Evolutionary conservation across 495 filamentous ascomycete species (phyloP), one percentile per base, ranked within the genome.

Genomic region (Neurospora africana): DNA sequence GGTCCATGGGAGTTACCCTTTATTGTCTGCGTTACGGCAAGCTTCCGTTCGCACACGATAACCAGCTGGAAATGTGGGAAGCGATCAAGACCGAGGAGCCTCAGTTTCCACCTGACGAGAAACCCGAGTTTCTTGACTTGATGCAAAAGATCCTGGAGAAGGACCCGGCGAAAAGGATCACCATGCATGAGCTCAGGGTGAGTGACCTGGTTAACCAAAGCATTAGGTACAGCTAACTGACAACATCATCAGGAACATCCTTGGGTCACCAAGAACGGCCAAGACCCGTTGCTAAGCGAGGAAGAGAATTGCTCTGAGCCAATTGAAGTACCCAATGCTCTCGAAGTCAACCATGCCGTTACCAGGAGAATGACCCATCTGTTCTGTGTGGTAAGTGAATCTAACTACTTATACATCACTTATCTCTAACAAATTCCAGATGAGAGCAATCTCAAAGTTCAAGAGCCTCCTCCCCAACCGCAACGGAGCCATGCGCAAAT

Each of bases 1-100:
- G 95, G 95, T 97, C 96, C 0, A 99, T 99, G 96, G 95, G 95
- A 9, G 91, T 98, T 3, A 95, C 94, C 1, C 82, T 99, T 15
- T 98, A 97, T 78, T 99, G 95, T 79, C 85, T 99, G 27, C 87
- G 92, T 53, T 99, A 95, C 79, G 95, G 95, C 17, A 84, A 82
- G 53, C 87, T 99, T 61, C 95, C 95, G 0, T 99, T 98, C 76
- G 91, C 92, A 74, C 86, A 91, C 70, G 81, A 85, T 11, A 89
- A 88, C 38, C 88, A 98, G 41, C 83, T 98, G 47, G 94, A 97
- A 35, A 86, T 98, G 69, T 98, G 95, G 75, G 90, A 97, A 73
- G 89, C 93, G 8, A 98, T 99, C 79, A 90, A 90, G 72, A 87
- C 84, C 21, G 89, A 96, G 68, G 75, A 82, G 7, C 67, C 81